These are phyloP conservation scores for Floccularia luteovirens DNA, from an alignment of 768 basidiomycete species.

Conservation along the genomic window DNA sequence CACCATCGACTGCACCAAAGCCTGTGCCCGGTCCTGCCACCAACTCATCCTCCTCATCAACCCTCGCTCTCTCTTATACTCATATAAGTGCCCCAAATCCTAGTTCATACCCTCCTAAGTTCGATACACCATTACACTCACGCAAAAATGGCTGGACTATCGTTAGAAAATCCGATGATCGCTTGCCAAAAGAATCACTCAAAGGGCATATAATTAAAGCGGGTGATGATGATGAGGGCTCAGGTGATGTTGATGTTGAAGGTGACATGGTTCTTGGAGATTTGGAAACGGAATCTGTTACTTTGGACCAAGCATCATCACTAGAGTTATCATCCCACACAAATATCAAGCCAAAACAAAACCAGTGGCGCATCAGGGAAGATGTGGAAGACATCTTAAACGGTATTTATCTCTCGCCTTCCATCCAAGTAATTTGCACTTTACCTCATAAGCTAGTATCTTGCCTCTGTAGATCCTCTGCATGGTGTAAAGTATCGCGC, in stretches of 20 bases:
- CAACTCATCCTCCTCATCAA: conserved; percentile 48
- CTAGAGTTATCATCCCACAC: conserved; percentile 17
- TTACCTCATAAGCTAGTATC: conserved; percentile 17
- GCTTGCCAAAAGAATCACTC: conserved; percentile 12
- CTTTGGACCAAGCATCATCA: conserved; percentile 13
- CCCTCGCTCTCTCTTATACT: conserved; percentile 75
- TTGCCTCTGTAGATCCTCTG: conserved; percentile 44
- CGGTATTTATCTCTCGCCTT: conserved; percentile 39
- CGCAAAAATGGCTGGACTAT: conserved; percentile 74
- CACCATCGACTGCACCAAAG: conserved; percentile 38
- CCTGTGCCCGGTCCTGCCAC: conserved; percentile 43
- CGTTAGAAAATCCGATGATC: conserved; percentile 35
- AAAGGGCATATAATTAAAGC: conserved; percentile 9
- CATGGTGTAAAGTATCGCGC: conserved; percentile 40
- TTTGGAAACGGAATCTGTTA: conserved; percentile 49
- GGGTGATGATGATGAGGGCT: conserved; percentile 18
- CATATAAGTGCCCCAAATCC: conserved; percentile 70
- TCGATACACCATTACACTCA: conserved; percentile 25
- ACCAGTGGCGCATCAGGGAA: conserved; percentile 44
- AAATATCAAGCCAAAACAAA: conserved; percentile 38
- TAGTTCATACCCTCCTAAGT: conserved; percentile 63
- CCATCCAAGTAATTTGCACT: conserved; percentile 6
- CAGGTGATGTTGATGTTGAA: conserved; percentile 59
- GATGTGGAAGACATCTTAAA: conserved; percentile 72
- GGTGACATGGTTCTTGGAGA: conserved; percentile 74